A percentile compares a stretch with the other conserved stretches of the same genome.
phyloP scores from a whole-genome alignment of 805 yeast species.

The Saccharomycopsis sp. region DNA sequence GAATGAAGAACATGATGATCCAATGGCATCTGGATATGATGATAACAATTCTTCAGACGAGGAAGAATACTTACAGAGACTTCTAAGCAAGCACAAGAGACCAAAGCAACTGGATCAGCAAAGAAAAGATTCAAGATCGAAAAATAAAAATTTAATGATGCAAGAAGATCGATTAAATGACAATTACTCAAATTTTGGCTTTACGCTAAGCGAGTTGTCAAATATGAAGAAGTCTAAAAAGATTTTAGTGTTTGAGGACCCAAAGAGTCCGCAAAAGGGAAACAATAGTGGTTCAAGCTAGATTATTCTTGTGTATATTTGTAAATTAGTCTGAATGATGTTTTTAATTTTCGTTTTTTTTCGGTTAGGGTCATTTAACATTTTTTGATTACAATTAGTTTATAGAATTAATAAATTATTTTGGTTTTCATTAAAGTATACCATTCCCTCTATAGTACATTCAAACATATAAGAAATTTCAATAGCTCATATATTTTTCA shows the following conservation, averaged over 20 bases:
- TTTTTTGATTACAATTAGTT: too few species aligned
- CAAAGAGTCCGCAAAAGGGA: slow-evolving; percentile 1
- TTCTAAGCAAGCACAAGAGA: slow-evolving; percentile 10
- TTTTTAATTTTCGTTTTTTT: too few species aligned
- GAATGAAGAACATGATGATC: not conserved
- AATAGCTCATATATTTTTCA: not conserved
- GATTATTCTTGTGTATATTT: not conserved
- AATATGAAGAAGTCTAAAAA: slow-evolving; percentile 15
- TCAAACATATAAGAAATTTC: not conserved
- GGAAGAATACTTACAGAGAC: slow-evolving; percentile 13
- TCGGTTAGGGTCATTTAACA: too few species aligned
- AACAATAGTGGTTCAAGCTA: not conserved
- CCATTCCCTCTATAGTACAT: too few species aligned
- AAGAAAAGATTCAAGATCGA: not conserved
- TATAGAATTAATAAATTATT: too few species aligned
- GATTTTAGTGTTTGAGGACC: slow-evolving; percentile 20
- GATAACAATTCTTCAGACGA: slow-evolving; percentile 1
- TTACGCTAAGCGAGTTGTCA: slow-evolving; percentile 19
- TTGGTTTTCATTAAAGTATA: too few species aligned
- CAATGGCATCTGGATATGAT: not conserved
- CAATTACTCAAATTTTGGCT: slow-evolving; percentile 19
- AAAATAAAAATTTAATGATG: slow-evolving; percentile 11
- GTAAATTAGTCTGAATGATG: not conserved
- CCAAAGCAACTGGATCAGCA: not conserved
- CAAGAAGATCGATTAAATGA: slow-evolving; percentile 10